Evolutionary conservation across 192 early-diverging fungal genomes (phyloP), one percentile per base, ranked within the genome.

Genomic region (Thamnidium elegans): DNA sequence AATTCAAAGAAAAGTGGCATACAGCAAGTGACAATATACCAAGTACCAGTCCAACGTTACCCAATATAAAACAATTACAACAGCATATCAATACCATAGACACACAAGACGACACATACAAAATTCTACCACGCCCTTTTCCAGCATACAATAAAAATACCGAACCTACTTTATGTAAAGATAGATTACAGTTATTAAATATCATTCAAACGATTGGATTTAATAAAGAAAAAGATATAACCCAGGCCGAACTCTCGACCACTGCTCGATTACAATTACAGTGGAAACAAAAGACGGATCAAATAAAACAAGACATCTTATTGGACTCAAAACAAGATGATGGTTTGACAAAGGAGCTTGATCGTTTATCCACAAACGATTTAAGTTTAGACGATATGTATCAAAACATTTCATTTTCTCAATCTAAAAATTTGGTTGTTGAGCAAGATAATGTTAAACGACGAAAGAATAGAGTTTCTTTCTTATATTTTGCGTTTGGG

Each of bases 181-280:
- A 70, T 14, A 31, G 62, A 21, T 20, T 70, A 20, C 44, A 70
- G 15, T 9, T 70, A n/a, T 55, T 70, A 1, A 32, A 70, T 15
- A 34, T 19, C 4, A 64, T 70, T 20, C 62, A 53, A 51, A 23
- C 44, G 3, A 19, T 8, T 42, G 55, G 59, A 43, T 32, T 46
- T 34, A 42, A 46, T 11, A n/a, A 44, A 8, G 31, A 36, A 14
- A 47, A 43, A 10, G 31, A 55, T 30, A 10, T 20, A 14, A 14
- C 54, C 7, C 31, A 21, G n/a, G 8, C 7, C 7, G 44, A 19
- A 34, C n/a, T 43, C 0, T 53, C 47, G 44, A n/a, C 7, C 19
- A 39, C 39, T 36, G 42, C n/a, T 32, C 20, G 63, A 4, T 9
- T 39, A 55, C 50, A 65, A 48, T 20, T 46, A 15, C 46, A 30